phyloP scores from a whole-genome alignment of 2,329 filamentous ascomycete genomes.

The Arthrobotrys musiformis region DNA sequence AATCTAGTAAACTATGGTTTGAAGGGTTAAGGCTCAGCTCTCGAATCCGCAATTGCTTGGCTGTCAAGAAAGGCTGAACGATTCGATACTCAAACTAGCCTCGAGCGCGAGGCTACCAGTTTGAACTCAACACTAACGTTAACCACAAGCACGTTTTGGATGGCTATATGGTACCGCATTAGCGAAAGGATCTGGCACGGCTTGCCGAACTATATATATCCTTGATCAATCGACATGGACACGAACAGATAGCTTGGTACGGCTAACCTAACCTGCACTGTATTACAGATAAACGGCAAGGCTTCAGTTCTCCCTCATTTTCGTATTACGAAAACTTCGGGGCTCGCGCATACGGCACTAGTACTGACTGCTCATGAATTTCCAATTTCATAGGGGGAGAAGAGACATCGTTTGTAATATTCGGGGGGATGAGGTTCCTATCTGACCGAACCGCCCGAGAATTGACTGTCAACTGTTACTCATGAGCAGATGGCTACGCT shows the following conservation, averaged over 20 bases:
- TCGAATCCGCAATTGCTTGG: too few species aligned
- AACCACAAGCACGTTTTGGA: too few species aligned
- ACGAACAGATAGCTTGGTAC: background rate
- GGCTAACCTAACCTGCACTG: background rate
- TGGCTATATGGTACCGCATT: background rate
- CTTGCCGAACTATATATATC: background rate
- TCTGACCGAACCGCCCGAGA: too few species aligned
- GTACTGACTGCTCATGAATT: too few species aligned
- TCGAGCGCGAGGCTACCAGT: too few species aligned
- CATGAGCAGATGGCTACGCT: background rate
- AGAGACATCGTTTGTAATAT: background rate
- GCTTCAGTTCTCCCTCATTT: background rate
- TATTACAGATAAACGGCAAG: background rate
- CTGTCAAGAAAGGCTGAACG: background rate
- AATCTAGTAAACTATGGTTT: too few species aligned
- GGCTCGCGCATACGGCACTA: too few species aligned
- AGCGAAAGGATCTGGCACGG: constrained; percentile 2
- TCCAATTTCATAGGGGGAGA: background rate
- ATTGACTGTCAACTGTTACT: background rate
- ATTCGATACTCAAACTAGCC: background rate
- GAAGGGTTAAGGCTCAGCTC: too few species aligned
- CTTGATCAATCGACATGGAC: background rate
- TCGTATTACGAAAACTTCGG: background rate
- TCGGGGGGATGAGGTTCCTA: background rate
- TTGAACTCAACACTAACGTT: too few species aligned